phyloP scores from a whole-genome alignment of 306 rosid genomes.

The Hylodesmum podocarpum region DNA sequence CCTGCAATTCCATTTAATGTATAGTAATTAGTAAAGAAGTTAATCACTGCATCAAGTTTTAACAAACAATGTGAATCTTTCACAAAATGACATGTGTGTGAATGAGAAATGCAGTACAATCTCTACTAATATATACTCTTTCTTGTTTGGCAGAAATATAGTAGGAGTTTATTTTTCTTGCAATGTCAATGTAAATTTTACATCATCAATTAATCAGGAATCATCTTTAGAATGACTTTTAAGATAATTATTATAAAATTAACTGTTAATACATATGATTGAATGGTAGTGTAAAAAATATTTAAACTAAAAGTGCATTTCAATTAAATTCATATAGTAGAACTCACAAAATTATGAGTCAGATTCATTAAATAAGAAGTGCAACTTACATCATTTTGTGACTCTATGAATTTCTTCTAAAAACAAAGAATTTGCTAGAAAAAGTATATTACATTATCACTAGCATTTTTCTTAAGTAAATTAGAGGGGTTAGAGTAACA shows the following conservation, averaged over 20 bases:
- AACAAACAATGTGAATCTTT: background rate
- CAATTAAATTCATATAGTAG: background rate
- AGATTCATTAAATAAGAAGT: background rate
- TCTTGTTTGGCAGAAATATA: background rate
- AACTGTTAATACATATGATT: no score
- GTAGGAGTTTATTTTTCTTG: no score
- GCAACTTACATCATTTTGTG: background rate
- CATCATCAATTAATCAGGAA: no score
- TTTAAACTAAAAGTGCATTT: no score
- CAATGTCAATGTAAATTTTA: no score
- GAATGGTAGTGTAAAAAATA: no score
- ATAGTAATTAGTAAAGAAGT: background rate
- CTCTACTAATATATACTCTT: background rate
- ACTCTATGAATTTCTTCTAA: background rate
- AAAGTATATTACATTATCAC: no score
- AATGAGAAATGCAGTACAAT: background rate
- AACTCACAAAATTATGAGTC: background rate
- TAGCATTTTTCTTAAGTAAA: background rate
- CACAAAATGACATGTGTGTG: background rate
- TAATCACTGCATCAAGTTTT: background rate
- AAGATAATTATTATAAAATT: background rate
- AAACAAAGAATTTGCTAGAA: no score
- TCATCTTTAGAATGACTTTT: background rate
- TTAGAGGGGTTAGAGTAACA: background rate
- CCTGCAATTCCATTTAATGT: conserved; percentile 42